phyloP scores from a whole-genome alignment of 345 rosid species.

The Boechera divaricarpa region DNA sequence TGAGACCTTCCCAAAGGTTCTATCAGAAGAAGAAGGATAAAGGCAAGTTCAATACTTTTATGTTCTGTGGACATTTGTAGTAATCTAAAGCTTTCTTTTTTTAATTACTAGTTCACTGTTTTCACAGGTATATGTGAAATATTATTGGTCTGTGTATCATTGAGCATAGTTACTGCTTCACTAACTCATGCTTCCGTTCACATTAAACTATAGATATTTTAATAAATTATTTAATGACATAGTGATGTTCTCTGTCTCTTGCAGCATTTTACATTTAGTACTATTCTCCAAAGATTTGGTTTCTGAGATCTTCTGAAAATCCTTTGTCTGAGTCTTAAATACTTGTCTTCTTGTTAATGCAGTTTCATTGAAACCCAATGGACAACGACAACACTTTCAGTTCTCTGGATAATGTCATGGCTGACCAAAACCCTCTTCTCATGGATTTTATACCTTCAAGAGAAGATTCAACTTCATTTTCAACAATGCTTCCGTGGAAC shows the following conservation, averaged over 20 bases:
- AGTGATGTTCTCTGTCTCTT: slow-evolving; percentile 34
- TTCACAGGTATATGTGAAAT: slow-evolving; percentile 16
- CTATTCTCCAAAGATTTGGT: slow-evolving; percentile 36
- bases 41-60: slow-evolving; percentile 37
- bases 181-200: slow-evolving; percentile 35
- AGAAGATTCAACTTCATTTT: slow-evolving; percentile 38
- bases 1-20: slow-evolving; percentile 35
- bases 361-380: slow-evolving; percentile 36
- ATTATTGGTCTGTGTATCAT: slow-evolving; percentile 43
- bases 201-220: slow-evolving; percentile 23
- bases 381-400: slow-evolving; percentile 58
- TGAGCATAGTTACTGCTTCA: slow-evolving; percentile 38
- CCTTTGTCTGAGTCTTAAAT: slow-evolving; percentile 32
- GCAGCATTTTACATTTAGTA: slow-evolving; percentile 31
- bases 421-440: slow-evolving; percentile 48
- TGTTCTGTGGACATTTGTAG: slow-evolving; percentile 42
- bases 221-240: slow-evolving; percentile 21
- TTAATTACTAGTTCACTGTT: slow-evolving; percentile 28
- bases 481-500: slow-evolving; percentile 44
- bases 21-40: slow-evolving; percentile 29
- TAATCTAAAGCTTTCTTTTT: slow-evolving; percentile 39
- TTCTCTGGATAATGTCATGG: slow-evolving; percentile 47
- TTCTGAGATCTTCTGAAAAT: slow-evolving; percentile 34
- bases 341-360: slow-evolving; percentile 36
- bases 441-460: slow-evolving; percentile 45